Conservation (phyloP, 2,329 filamentous ascomycete species). For the Stemphylium vesicarium region DNA sequence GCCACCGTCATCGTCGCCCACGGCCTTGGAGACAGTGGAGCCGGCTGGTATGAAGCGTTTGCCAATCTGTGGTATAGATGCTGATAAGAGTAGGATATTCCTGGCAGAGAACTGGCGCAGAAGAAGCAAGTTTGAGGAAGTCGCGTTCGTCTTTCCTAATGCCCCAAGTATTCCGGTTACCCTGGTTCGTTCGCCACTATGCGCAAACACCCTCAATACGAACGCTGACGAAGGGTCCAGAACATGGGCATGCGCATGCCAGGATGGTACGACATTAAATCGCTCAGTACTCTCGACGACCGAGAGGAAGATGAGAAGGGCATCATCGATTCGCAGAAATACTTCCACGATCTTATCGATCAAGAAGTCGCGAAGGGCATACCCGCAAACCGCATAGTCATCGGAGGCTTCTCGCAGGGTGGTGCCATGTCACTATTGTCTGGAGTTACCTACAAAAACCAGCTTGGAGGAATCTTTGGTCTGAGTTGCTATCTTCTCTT, state of each 20-base stretch:
- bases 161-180: constrained; percentile 87
- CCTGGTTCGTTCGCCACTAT: constrained; percentile 60
- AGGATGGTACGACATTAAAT: constrained; percentile 80
- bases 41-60: constrained; percentile 68
- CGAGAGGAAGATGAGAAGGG: constrained; percentile 71
- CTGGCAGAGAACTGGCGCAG: constrained; percentile 88
- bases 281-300: constrained; percentile 54
- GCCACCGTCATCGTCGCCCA: constrained; percentile 95
- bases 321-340: constrained; percentile 73
- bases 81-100: constrained; percentile 61
- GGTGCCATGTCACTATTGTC: constrained; percentile 85
- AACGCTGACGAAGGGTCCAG: constrained; percentile 49
- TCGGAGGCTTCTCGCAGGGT: constrained; percentile 87
- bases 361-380: constrained; percentile 82
- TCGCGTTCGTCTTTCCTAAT: constrained; percentile 93
- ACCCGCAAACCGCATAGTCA: constrained; percentile 78
- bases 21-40: constrained; percentile 81
- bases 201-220: not conserved
- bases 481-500: constrained; percentile 83
- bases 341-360: constrained; percentile 80
- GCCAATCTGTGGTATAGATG: not conserved
- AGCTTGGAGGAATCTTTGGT: constrained; percentile 86
- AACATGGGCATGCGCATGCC: constrained; percentile 82
- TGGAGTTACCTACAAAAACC: constrained; percentile 74
- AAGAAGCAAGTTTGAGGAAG: constrained; percentile 80